These are phyloP conservation scores for Rubus idaeus DNA, from an alignment of 306 rosid genomes.

Conservation along the genomic window DNA sequence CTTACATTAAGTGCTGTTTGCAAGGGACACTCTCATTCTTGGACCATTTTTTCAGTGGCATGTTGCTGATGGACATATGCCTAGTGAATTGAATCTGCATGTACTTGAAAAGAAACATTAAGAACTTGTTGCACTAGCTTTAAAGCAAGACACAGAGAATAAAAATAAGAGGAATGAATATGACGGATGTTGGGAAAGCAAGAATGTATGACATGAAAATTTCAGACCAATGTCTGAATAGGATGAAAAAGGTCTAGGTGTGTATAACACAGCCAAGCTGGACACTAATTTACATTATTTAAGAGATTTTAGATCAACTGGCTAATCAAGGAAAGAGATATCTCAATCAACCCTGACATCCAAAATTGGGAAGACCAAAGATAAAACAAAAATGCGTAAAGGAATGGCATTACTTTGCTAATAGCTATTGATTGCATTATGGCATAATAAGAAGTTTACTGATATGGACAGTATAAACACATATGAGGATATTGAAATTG, in stretches of 20 bases:
- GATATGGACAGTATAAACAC: not conserved
- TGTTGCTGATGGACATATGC: conserved; percentile 47
- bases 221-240: not conserved
- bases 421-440: not conserved
- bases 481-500: not conserved
- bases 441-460: not conserved
- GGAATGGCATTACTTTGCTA: not conserved
- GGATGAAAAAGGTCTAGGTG: not conserved
- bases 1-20: conserved; percentile 33
- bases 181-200: not conserved
- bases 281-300: not conserved
- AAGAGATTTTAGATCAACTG: not conserved
- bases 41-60: conserved; percentile 33
- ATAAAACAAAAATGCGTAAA: not conserved
- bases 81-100: conserved; percentile 49
- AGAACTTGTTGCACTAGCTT: conserved; percentile 7
- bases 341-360: not conserved
- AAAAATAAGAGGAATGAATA: not conserved
- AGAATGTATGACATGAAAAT: not conserved
- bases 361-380: not conserved
- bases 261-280: not conserved
- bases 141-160: not conserved
- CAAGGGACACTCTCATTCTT: conserved; percentile 23
- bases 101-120: conserved; percentile 9
- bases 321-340: not conserved